phyloP scores from a whole-genome alignment of 1,284 basidiomycete species.

The Pseudozyma sp. region DNA sequence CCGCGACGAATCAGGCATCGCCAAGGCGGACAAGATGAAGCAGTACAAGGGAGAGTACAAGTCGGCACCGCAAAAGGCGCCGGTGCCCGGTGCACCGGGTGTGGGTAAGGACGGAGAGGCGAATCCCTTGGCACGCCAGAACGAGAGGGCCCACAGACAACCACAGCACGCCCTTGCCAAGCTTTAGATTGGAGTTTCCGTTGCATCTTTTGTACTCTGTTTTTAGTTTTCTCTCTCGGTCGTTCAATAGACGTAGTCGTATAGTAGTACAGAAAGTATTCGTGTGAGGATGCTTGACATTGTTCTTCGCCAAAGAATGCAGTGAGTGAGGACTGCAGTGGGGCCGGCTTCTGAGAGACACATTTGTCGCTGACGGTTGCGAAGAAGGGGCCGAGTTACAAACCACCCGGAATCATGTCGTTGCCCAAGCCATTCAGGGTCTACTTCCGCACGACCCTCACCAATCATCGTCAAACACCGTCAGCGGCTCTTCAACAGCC shows the following conservation, averaged over 20 bases:
- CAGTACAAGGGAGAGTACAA: slow-evolving; percentile 59
- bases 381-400: too few species aligned
- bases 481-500: slow-evolving; percentile 11
- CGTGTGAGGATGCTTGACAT: too few species aligned
- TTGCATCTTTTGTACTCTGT: slow-evolving; percentile 10
- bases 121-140: slow-evolving; percentile 39
- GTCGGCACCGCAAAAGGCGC: slow-evolving; percentile 63
- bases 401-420: too few species aligned
- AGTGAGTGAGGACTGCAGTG: too few species aligned
- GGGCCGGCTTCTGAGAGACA: too few species aligned
- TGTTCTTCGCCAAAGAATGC: too few species aligned
- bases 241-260: too few species aligned
- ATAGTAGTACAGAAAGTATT: too few species aligned
- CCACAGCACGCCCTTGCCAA: slow-evolving; percentile 24
- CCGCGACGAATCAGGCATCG: slow-evolving; percentile 66
- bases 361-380: too few species aligned
- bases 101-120: slow-evolving; percentile 56
- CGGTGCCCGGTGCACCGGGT: slow-evolving; percentile 37
- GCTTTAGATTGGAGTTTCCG: slow-evolving; percentile 20
- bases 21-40: slow-evolving; percentile 59
- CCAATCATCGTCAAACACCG: slow-evolving; percentile 25
- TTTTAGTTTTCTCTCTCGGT: background rate
- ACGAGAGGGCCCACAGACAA: slow-evolving; percentile 30
- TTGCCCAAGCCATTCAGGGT: too few species aligned
- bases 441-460: background rate